phyloP scores from a whole-genome alignment of 1,284 basidiomycete species.

The Trametes pubescens region DNA sequence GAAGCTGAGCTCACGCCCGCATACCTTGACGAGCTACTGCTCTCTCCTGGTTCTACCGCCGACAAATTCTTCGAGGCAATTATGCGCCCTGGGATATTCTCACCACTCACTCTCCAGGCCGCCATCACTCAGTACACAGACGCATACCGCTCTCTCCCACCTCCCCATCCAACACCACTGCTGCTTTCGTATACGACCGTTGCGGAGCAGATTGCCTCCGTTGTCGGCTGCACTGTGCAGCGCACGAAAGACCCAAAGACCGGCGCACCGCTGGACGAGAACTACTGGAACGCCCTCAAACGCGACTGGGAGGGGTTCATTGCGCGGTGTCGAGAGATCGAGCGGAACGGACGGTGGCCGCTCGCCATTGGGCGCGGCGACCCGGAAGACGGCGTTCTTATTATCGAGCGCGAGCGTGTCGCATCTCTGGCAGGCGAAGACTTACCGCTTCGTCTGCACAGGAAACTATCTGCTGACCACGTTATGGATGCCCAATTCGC shows the following conservation, averaged over 20 bases:
- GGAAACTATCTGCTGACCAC: conserved; percentile 48
- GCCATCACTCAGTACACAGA: conserved; percentile 86
- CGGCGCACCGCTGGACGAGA: conserved; percentile 79
- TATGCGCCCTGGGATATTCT: conserved; percentile 89
- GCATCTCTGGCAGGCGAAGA: conserved; percentile 73
- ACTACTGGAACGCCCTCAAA: conserved; percentile 86
- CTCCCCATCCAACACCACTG: conserved; percentile 62
- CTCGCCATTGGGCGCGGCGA: conserved; percentile 68
- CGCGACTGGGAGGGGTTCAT: conserved; percentile 95
- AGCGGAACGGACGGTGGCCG: conserved; percentile 87
- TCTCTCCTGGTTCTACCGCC: conserved; percentile 74
- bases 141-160: conserved; percentile 72
- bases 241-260: conserved; percentile 80
- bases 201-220: conserved; percentile 79
- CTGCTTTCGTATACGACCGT: conserved; percentile 69
- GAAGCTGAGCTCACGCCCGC: conserved; percentile 85
- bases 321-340: conserved; percentile 86
- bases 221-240: conserved; percentile 87
- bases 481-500: conserved; percentile 57
- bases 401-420: conserved; percentile 83
- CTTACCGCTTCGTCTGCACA: conserved; percentile 65
- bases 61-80: conserved; percentile 85
- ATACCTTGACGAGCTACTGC: conserved; percentile 84
- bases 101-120: conserved; percentile 77
- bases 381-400: conserved; percentile 58